phyloP scores from a whole-genome alignment of 441 rosid species.

The Croton setiger region DNA sequence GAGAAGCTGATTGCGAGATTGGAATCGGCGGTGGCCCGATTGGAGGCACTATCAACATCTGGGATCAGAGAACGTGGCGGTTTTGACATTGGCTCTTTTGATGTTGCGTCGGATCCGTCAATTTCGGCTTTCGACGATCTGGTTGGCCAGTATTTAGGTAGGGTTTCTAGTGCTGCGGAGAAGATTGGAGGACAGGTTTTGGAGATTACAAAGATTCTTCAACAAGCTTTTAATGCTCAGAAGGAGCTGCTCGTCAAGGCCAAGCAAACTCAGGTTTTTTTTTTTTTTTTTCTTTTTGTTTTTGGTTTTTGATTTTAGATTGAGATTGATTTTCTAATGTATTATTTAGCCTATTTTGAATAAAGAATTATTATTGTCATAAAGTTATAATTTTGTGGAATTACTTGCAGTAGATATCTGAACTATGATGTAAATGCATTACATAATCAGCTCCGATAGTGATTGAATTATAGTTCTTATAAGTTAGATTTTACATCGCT shows the following conservation, averaged over 20 bases:
- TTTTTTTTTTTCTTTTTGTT: too few species aligned
- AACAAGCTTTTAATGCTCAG: conserved; percentile 57
- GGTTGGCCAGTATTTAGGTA: conserved; percentile 47
- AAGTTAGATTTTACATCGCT: not conserved
- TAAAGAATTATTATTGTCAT: too few species aligned
- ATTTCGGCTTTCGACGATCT: conserved; percentile 74
- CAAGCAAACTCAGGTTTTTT: conserved; percentile 72
- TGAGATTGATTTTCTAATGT: not conserved
- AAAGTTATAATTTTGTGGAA: too few species aligned
- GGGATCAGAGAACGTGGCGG: conserved; percentile 17
- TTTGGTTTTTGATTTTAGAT: not conserved
- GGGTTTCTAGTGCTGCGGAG: conserved; percentile 64
- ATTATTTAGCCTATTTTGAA: not conserved
- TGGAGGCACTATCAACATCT: conserved; percentile 51
- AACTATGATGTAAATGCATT: not conserved
- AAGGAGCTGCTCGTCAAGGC: conserved; percentile 64
- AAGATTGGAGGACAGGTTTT: conserved; percentile 89
- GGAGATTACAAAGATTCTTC: conserved; percentile 60
- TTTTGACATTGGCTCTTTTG: conserved; percentile 19
- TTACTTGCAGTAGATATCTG: not conserved
- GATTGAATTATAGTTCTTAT: not conserved
- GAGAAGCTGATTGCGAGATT: conserved; percentile 67
- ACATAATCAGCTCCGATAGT: conserved; percentile 1
- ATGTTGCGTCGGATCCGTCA: conserved; percentile 56
- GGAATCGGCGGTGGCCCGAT: conserved; percentile 73